Base-by-base conservation (phyloP, 805 yeast species). In the Zygotorulaspora danielsina region DNA sequence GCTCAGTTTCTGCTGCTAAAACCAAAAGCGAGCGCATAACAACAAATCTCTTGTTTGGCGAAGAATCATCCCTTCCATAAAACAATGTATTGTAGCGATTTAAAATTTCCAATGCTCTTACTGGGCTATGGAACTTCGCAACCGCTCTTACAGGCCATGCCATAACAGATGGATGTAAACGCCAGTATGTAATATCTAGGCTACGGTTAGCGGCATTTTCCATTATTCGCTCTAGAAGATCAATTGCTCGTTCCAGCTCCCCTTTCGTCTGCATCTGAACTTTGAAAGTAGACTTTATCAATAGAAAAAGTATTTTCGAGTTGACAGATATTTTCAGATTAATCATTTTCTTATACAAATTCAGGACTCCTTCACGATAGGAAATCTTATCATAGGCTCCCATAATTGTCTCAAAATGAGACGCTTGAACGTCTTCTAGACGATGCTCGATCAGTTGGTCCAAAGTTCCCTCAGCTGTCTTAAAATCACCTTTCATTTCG, bases 81-180 rank as follows among this genome's bases (percentile, higher is more conserved):
- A 57, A 59, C 9, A 59, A 41, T 19, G 50, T 46, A 31, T 54
- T 52, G 48, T 54, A 67, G 28, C 56, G 53, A 15, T 57, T 55
- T 46, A 67, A 46, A 27, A 67, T 46, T 18, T 57, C 52, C 19
- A 57, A 40, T 0, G 71, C 69, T 28, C 50, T 55, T 19, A 50
- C 52, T 1, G 68, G 64, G 19, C 55, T 50, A 34, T 62, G 57
- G 38, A 39, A 46, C 31, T 55, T 58, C 2, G 61, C 53, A 19
- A 66, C 46, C 3, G 51, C 39, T 26, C 58, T 52, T 43, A 66
- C 52, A 17, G 69, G 59, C 51, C 69, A 67, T 25, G 63, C 64
- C 38, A 67, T 41, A 6, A 61, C 50, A 2, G 63, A 53, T 17
- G 69, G 67, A 31, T 62, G 65, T 21, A 65, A 36, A 10, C 44